Percentiles rank a stretch among this genome's conserved stretches.
Evolutionary conservation across 2,329 filamentous ascomycete species (phyloP).

Genomic region (Fusarium sp.): DNA sequence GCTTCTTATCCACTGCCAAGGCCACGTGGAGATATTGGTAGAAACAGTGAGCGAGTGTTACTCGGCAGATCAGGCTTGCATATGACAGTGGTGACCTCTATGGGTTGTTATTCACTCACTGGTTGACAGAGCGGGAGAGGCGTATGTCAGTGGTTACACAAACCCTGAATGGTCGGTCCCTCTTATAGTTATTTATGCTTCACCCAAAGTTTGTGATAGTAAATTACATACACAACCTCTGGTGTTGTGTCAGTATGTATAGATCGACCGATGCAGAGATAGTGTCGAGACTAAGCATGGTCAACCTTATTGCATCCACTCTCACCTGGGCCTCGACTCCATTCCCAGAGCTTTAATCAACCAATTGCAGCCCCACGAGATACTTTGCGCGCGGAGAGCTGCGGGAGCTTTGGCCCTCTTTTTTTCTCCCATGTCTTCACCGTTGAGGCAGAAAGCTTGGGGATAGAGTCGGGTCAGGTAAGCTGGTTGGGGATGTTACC

Average conservation of each 20-base stretch:
- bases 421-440: constrained; percentile 8
- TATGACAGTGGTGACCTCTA: not conserved
- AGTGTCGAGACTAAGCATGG: constrained; percentile 29
- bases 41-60: not conserved
- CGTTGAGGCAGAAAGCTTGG: constrained; percentile 16
- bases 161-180: not conserved
- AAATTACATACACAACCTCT: constrained; percentile 1
- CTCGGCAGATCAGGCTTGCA: constrained; percentile 17
- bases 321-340: constrained; percentile 28
- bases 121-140: constrained; percentile 36
- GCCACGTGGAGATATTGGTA: constrained; percentile 40
- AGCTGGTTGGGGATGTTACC: not conserved
- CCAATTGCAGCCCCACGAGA: constrained; percentile 38
- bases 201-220: not conserved
- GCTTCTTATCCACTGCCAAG: constrained; percentile 38
- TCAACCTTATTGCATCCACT: constrained; percentile 36
- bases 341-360: constrained; percentile 8
- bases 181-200: constrained; percentile 9
- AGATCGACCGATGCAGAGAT: constrained; percentile 37
- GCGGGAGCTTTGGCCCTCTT: constrained; percentile 27
- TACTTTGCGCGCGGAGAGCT: constrained; percentile 9
- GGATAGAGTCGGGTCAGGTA: not conserved
- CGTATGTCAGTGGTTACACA: constrained; percentile 7
- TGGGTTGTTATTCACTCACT: constrained; percentile 6
- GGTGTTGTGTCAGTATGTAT: not conserved